These are phyloP conservation scores for Phaffomyces antillensis DNA, from an alignment of 805 yeast species.

Conservation along the genomic window DNA sequence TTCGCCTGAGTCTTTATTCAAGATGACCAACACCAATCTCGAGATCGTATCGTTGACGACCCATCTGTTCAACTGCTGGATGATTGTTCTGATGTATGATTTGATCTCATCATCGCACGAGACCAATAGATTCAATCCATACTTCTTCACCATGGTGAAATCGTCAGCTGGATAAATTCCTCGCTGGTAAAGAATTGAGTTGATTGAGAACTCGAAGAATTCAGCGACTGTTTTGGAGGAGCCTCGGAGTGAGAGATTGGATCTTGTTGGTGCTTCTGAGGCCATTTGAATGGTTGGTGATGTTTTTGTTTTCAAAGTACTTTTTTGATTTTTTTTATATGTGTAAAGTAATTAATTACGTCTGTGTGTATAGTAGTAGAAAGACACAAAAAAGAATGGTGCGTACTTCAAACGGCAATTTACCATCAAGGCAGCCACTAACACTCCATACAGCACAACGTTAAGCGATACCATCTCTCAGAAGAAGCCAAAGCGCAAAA, in stretches of 20 bases:
- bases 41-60: slow-evolving; percentile 60
- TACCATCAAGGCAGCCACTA: neutral
- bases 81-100: slow-evolving; percentile 56
- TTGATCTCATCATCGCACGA: slow-evolving; percentile 72
- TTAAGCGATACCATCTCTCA: slow-evolving; percentile 51
- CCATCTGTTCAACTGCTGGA: slow-evolving; percentile 71
- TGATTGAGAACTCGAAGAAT: slow-evolving; percentile 75
- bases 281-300: slow-evolving; percentile 36
- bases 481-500: slow-evolving; percentile 49
- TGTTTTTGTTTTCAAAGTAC: slow-evolving; percentile 38
- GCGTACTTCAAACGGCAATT: neutral
- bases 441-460: slow-evolving; percentile 49
- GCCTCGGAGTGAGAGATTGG: slow-evolving; percentile 52
- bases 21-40: slow-evolving; percentile 64
- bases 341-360: too few relatives aligned
- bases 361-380: too few relatives aligned
- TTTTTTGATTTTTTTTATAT: slow-evolving; percentile 23
- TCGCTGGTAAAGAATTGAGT: slow-evolving; percentile 78
- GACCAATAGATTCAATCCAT: slow-evolving; percentile 67
- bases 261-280: slow-evolving; percentile 57
- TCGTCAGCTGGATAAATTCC: slow-evolving; percentile 88
- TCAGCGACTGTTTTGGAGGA: slow-evolving; percentile 75
- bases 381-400: slow-evolving; percentile 4
- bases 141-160: slow-evolving; percentile 68
- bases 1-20: slow-evolving; percentile 59